These are phyloP conservation scores for Trypanosoma melophagium DNA, from an alignment of 208 protist genomes.

Conservation along the genomic window DNA sequence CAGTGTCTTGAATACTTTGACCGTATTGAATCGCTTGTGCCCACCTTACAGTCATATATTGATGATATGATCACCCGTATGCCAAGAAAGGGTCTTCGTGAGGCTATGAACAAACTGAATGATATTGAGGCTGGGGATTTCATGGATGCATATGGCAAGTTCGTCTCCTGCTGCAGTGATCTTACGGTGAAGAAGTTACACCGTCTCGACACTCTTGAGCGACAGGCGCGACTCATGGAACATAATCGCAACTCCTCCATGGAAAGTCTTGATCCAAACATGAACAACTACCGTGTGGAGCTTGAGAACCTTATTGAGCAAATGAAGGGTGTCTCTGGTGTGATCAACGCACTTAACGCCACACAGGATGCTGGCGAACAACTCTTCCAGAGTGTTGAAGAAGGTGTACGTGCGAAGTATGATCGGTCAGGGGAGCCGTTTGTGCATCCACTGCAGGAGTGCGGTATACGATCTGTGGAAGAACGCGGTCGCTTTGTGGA, in stretches of 20 bases:
- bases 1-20: constrained; percentile 66
- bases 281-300: constrained; percentile 64
- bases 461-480: constrained; percentile 58
- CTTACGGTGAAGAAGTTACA: constrained; percentile 86
- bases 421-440: constrained; percentile 45
- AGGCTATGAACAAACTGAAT: constrained; percentile 42
- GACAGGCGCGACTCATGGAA: constrained; percentile 71
- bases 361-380: constrained; percentile 81
- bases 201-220: constrained; percentile 83
- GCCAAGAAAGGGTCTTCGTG: constrained; percentile 40
- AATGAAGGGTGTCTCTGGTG: constrained; percentile 73
- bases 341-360: constrained; percentile 79
- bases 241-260: constrained; percentile 82
- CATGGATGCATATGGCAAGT: constrained; percentile 61
- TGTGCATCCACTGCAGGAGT: constrained; percentile 82
- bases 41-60: constrained; percentile 60
- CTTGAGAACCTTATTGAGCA: constrained; percentile 66
- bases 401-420: constrained; percentile 45
- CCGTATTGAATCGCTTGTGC: constrained; percentile 41
- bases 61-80: constrained; percentile 52
- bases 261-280: constrained; percentile 86
- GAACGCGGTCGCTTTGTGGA: constrained; percentile 72
- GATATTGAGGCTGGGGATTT: constrained; percentile 56
- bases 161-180: constrained; percentile 71
- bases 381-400: constrained; percentile 74